A percentile compares a stretch with the other conserved stretches of the same genome.
phyloP scores from a whole-genome alignment of 768 basidiomycete species.

The Kwoniella sp. region DNA sequence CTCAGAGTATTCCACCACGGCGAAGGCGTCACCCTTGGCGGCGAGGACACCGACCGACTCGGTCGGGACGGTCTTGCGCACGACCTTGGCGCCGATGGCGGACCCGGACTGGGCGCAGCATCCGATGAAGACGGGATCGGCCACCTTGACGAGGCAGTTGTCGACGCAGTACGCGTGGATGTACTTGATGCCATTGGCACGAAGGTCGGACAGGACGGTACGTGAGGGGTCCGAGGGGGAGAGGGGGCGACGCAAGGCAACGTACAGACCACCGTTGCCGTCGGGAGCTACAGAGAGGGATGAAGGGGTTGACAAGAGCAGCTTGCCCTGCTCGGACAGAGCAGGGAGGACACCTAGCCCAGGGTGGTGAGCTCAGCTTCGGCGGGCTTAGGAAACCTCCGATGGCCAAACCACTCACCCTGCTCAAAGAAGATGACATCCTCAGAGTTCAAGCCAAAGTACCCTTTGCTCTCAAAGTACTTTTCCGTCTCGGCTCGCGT shows the following conservation, averaged over 20 bases:
- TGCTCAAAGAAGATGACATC: conserved; percentile 95
- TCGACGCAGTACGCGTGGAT: conserved; percentile 96
- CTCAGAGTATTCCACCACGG: conserved; percentile 96
- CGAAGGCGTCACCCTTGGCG: conserved; percentile 71
- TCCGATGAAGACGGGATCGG: conserved; percentile 94
- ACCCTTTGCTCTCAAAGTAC: conserved; percentile 71
- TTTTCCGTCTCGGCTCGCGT: conserved; percentile 79
- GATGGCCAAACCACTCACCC: conserved; percentile 56
- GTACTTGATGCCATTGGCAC: conserved; percentile 70
- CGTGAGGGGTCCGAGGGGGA: conserved; percentile 53
- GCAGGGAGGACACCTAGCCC: conserved; percentile 84
- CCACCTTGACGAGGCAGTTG: conserved; percentile 96
- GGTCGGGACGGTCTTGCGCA: conserved; percentile 75
- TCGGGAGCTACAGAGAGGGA: conserved; percentile 92
- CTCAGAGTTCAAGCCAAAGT: conserved; percentile 73
- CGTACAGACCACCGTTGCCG: conserved; percentile 95
- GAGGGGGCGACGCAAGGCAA: conserved; percentile 77
- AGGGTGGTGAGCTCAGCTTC: background rate
- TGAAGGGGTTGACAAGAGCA: conserved; percentile 73
- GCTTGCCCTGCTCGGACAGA: conserved; percentile 87
- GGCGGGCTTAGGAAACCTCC: background rate
- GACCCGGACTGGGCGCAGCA: conserved; percentile 83
- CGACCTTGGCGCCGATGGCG: conserved; percentile 93
- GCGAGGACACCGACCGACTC: conserved; percentile 97
- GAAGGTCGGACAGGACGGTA: conserved; percentile 80